Percentiles rank a stretch among this genome's conserved stretches.
Evolutionary conservation across 2,329 filamentous ascomycete genomes (phyloP).

Genomic region (Aspergillus candidus): DNA sequence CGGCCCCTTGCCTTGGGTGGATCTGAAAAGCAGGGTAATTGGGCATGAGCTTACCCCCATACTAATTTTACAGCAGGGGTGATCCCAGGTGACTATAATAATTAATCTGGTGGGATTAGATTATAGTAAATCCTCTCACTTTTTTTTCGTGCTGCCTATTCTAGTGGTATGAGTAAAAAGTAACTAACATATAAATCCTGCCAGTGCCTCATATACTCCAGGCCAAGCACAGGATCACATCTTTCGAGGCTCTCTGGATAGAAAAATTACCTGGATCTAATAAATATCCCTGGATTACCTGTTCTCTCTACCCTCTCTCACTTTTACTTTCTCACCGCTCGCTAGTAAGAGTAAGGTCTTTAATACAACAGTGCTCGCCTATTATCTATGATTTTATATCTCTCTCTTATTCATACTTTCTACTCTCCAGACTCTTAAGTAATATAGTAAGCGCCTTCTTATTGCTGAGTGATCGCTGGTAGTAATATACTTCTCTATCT

Average conservation of each 20-base stretch:
- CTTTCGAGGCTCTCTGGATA: conserved; percentile 5
- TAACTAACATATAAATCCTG: conserved; percentile 1
- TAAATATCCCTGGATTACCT: conserved; percentile 20
- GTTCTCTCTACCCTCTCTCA: conserved; percentile 6
- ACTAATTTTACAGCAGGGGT: too few species aligned
- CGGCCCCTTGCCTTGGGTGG: too few species aligned
- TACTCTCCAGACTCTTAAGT: conserved; percentile 34
- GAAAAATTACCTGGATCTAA: conserved; percentile 10
- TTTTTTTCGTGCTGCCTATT: too few species aligned
- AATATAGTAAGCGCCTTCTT: conserved; percentile 27
- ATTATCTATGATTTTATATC: conserved; percentile 52
- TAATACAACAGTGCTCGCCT: conserved; percentile 24
- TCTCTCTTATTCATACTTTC: conserved; percentile 29
- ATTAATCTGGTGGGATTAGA: conserved; percentile 48
- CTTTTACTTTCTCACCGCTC: conserved; percentile 1
- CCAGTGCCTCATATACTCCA: conserved; percentile 12
- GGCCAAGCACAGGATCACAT: conserved; percentile 12
- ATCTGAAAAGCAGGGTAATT: too few species aligned
- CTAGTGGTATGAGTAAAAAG: not conserved
- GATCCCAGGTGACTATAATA: too few species aligned
- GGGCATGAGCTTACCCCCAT: too few species aligned
- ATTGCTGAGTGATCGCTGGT: conserved; percentile 45
- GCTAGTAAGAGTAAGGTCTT: conserved; percentile 26
- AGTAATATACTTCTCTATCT: conserved; percentile 38
- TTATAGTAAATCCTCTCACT: conserved; percentile 36